Conservation (phyloP, 331 rosid species). For the Acacia pycnantha region DNA sequence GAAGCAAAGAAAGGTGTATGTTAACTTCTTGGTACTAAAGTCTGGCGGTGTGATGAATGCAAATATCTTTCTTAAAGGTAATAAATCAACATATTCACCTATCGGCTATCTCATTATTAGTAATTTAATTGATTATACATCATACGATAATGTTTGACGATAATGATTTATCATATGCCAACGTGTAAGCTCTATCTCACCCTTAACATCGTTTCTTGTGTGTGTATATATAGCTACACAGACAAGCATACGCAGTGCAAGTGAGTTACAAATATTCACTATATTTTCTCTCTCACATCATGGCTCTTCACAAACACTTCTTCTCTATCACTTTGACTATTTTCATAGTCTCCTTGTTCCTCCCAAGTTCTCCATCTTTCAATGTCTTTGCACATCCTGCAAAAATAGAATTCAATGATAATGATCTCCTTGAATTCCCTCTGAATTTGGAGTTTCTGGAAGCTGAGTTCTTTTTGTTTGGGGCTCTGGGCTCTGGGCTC, state of each 20-base stretch:
- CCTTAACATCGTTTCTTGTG: no score
- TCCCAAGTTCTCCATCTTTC: conserved; percentile 22
- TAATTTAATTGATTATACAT: neutral
- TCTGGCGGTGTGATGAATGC: neutral
- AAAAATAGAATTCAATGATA: conserved; percentile 25
- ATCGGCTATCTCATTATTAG: neutral
- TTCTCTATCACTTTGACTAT: neutral
- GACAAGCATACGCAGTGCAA: neutral
- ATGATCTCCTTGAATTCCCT: conserved; percentile 56
- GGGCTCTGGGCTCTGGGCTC: conserved; percentile 58
- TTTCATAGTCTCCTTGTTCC: conserved; percentile 9
- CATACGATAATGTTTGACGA: neutral
- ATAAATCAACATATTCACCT: neutral
- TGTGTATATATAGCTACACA: neutral
- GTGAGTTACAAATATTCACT: neutral
- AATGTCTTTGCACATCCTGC: neutral
- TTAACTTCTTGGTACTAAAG: neutral
- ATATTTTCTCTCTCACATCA: neutral
- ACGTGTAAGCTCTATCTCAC: neutral
- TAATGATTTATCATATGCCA: neutral
- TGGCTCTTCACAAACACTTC: conserved; percentile 34
- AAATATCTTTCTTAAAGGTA: neutral
- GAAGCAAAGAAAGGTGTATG: no score
- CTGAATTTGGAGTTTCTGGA: conserved; percentile 62
- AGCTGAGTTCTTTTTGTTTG: conserved; percentile 65